Conservation (phyloP, 179 eudicot genomes). For the Corrigiola litoralis region DNA sequence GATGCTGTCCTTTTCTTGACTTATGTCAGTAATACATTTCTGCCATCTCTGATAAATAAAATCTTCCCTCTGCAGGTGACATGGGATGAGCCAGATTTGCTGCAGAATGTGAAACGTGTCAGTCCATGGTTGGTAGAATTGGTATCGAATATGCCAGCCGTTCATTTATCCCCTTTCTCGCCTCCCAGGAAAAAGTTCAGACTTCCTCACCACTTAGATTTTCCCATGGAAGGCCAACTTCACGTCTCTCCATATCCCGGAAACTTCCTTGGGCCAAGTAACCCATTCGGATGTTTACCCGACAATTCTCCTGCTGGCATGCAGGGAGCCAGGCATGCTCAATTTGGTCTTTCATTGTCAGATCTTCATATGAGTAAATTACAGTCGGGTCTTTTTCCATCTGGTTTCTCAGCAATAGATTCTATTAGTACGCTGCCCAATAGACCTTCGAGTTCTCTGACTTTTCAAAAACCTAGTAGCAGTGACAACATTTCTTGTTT, state of each 20-base stretch:
- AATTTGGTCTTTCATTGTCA: conserved; percentile 48
- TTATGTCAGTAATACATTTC: too few relatives aligned
- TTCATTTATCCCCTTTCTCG: conserved; percentile 67
- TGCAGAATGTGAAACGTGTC: conserved; percentile 81
- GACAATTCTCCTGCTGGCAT: conserved; percentile 82
- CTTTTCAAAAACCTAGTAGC: conserved; percentile 26
- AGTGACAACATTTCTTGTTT: conserved; percentile 45
- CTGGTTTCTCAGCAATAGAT: conserved; percentile 38
- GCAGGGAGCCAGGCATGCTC: conserved; percentile 99
- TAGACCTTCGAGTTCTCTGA: conserved; percentile 24
- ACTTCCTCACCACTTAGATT: conserved; percentile 61
- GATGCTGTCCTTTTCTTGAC: background rate
- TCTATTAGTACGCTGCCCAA: conserved; percentile 21
- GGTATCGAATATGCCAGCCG: conserved; percentile 69
- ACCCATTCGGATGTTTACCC: conserved; percentile 45
- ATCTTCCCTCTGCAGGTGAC: conserved; percentile 51
- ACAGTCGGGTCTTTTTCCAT: conserved; percentile 48
- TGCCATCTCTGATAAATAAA: background rate
- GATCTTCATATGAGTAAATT: conserved; percentile 49
- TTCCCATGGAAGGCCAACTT: conserved; percentile 51
- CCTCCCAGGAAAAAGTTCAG: conserved; percentile 89
- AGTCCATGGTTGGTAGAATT: conserved; percentile 95
- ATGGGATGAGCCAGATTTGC: conserved; percentile 97
- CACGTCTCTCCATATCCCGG: conserved; percentile 42
- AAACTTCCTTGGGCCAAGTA: conserved; percentile 56